Evolutionary conservation across 331 rosid species (phyloP).

Genomic region (Quercus phellos): DNA sequence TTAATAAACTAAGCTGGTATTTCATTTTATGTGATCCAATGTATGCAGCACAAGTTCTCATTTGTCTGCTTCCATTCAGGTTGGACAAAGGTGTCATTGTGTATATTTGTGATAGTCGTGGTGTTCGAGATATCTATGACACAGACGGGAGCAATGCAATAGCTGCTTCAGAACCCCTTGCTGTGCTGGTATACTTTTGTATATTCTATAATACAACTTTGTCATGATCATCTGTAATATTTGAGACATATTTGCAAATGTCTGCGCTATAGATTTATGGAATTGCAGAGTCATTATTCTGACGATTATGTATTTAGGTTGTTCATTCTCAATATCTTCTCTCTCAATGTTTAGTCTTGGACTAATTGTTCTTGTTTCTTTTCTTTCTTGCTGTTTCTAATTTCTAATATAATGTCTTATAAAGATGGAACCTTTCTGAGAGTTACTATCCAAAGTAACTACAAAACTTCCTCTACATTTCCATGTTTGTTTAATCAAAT

Average conservation of each 20-base stretch:
- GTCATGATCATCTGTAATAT: not conserved
- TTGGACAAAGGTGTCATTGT: slow-evolving; percentile 97
- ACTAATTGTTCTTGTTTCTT: not conserved
- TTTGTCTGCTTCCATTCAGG: slow-evolving; percentile 47
- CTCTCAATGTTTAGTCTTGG: not conserved
- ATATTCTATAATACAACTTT: not conserved
- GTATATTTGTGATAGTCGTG: slow-evolving; percentile 82
- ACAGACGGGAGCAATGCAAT: slow-evolving; percentile 89
- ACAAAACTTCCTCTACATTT: not conserved
- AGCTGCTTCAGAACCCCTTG: slow-evolving; percentile 83
- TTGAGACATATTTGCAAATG: not conserved
- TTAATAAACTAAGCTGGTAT: not conserved
- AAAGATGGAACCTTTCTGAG: not conserved
- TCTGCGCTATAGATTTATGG: not conserved
- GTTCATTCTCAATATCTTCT: not conserved
- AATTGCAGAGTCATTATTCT: not conserved
- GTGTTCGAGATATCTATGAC: slow-evolving; percentile 90
- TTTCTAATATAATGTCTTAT: not conserved
- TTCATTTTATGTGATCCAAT: not conserved
- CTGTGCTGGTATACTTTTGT: slow-evolving; percentile 61
- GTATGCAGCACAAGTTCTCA: slow-evolving; percentile 23
- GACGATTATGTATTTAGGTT: not conserved
- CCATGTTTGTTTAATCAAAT: not conserved
- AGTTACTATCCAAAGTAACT: not conserved
- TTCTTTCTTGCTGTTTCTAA: not conserved